Percentiles rank a stretch among this genome's conserved stretches.
Evolutionary conservation across 148 eudicot genomes (phyloP).

Genomic region (Cornus suecica): DNA sequence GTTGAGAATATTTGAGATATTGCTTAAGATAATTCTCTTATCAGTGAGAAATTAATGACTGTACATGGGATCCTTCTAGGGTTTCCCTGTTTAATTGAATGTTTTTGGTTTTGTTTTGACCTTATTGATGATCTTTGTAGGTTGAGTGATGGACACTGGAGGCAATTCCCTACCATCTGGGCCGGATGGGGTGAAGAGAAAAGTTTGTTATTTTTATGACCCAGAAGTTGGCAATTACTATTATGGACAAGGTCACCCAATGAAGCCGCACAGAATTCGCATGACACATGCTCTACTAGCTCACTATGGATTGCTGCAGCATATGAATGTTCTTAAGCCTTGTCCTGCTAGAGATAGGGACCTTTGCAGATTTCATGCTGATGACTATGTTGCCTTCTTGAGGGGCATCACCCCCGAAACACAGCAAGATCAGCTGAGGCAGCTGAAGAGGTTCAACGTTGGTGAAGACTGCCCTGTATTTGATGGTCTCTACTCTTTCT

Average conservation of each 20-base stretch:
- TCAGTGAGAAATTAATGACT: background rate
- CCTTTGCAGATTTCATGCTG: slow-evolving; percentile 59
- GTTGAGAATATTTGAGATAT: background rate
- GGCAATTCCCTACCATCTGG: slow-evolving; percentile 65
- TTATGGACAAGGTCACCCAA: slow-evolving; percentile 72
- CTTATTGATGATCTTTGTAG: background rate
- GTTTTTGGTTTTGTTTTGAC: background rate
- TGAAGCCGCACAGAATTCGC: slow-evolving; percentile 65
- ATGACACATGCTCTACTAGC: slow-evolving; percentile 65
- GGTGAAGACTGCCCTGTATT: slow-evolving; percentile 77
- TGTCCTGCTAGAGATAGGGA: slow-evolving; percentile 52
- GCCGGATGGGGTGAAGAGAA: slow-evolving; percentile 49
- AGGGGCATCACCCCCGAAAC: slow-evolving; percentile 57
- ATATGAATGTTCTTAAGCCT: slow-evolving; percentile 60
- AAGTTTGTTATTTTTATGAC: slow-evolving; percentile 57
- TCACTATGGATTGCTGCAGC: slow-evolving; percentile 55
- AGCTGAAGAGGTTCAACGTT: slow-evolving; percentile 67
- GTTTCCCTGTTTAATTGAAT: background rate
- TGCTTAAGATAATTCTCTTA: background rate
- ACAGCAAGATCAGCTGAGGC: slow-evolving; percentile 58
- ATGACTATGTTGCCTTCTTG: slow-evolving; percentile 57
- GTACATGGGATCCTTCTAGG: background rate
- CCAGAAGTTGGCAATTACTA: slow-evolving; percentile 64
- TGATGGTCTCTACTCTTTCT: slow-evolving; percentile 59
- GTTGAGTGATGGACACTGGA: slow-evolving; percentile 37